Percentiles rank a stretch among this genome's conserved stretches.
Conservation (phyloP, 768 basidiomycete genomes). For the Pleurotus tuber-regium region DNA sequence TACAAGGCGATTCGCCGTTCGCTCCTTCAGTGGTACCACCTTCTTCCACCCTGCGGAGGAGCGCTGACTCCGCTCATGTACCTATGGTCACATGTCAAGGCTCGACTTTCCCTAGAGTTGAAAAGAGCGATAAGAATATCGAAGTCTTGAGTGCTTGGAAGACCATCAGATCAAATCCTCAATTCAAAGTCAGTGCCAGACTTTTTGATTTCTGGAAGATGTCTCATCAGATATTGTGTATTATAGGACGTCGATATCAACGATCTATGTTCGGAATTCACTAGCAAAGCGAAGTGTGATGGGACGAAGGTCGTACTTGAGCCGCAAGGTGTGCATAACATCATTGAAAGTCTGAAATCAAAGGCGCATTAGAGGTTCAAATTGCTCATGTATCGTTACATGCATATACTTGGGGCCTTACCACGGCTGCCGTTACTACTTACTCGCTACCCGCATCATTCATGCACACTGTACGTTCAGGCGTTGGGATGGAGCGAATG, state of each 20-base stretch:
- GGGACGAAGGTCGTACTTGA: slow-evolving; percentile 81
- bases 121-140: slow-evolving; percentile 69
- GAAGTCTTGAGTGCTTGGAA: slow-evolving; percentile 81
- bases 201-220: slow-evolving; percentile 10
- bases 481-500: background rate
- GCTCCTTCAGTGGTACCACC: slow-evolving; percentile 19
- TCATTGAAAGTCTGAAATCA: slow-evolving; percentile 37
- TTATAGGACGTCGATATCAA: slow-evolving; percentile 74
- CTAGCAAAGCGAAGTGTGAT: slow-evolving; percentile 80
- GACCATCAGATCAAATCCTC: slow-evolving; percentile 69
- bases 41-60: slow-evolving; percentile 39
- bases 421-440: background rate
- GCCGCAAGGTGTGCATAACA: slow-evolving; percentile 46
- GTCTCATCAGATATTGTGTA: slow-evolving; percentile 6
- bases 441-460: background rate
- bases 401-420: background rate
- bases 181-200: slow-evolving; percentile 62
- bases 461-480: background rate
- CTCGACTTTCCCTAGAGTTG: slow-evolving; percentile 65
- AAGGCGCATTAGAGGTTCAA: slow-evolving; percentile 3
- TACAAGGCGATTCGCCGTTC: slow-evolving; percentile 35
- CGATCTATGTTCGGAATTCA: slow-evolving; percentile 75
- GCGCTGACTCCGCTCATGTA: slow-evolving; percentile 40
- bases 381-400: background rate
- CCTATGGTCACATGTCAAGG: slow-evolving; percentile 66